Percentiles rank a stretch among this genome's conserved stretches.
Evolutionary conservation across 805 yeast species (phyloP).

Genomic region (Pichia cabralensis): DNA sequence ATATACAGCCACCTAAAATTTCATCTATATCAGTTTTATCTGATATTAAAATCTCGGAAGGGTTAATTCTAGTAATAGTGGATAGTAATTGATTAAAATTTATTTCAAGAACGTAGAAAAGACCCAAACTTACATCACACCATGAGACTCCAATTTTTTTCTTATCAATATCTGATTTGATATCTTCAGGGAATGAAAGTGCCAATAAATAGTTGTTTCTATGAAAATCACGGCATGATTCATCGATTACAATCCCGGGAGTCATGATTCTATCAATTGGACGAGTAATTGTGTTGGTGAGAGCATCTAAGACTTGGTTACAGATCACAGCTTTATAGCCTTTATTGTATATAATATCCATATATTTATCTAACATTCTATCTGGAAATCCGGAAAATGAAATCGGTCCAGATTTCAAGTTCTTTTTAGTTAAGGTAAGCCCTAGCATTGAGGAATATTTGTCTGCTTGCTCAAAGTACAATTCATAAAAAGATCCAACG

Average conservation of each 20-base stretch:
- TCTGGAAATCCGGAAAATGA: slow-evolving; percentile 93
- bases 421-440: slow-evolving; percentile 54
- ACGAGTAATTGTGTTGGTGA: slow-evolving; percentile 39
- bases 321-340: slow-evolving; percentile 71
- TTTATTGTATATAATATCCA: slow-evolving; percentile 59
- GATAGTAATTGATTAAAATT: slow-evolving; percentile 51
- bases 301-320: slow-evolving; percentile 43
- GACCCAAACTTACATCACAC: slow-evolving; percentile 85
- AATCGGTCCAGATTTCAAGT: slow-evolving; percentile 35
- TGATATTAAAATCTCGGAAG: slow-evolving; percentile 66
- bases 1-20: slow-evolving; percentile 41
- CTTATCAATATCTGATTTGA: slow-evolving; percentile 28
- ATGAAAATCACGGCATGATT: slow-evolving; percentile 64
- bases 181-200: slow-evolving; percentile 47
- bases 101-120: slow-evolving; percentile 58
- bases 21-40: slow-evolving; percentile 32
- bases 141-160: slow-evolving; percentile 64
- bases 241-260: slow-evolving; percentile 89
- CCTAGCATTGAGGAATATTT: slow-evolving; percentile 62
- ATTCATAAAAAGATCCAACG: slow-evolving; percentile 80
- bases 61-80: slow-evolving; percentile 67
- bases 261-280: slow-evolving; percentile 74
- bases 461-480: slow-evolving; percentile 84
- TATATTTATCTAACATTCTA: slow-evolving; percentile 57
- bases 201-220: slow-evolving; percentile 63